Evolutionary conservation across 1,284 basidiomycete species (phyloP), one percentile per base, ranked within the genome.

Genomic region (Cryptococcus wingfieldii): DNA sequence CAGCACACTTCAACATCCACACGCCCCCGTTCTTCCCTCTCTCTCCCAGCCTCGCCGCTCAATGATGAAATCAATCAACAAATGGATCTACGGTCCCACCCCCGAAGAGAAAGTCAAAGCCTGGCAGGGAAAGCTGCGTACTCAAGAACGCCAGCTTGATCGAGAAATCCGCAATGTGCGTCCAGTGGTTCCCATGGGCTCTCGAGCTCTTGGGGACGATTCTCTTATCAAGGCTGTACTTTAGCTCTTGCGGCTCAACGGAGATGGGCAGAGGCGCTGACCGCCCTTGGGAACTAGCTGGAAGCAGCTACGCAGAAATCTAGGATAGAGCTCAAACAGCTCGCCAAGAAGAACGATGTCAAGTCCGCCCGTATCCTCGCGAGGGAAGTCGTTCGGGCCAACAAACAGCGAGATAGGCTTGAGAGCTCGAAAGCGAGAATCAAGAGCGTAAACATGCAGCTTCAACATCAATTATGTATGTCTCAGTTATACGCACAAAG

Each of bases 341-440:
- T 98, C 19, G 96, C 94, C 12, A 82, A 82, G 62, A 94, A 94
- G 72, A 91, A 92, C 41, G 95, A 98, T 72, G 82, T 88, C 50
- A 95, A 94, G 79, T 92, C 88, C 58, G 94, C 95, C 2, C 85
- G 88, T 54, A 87, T 97, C 68, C 81, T 98, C 38, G 93, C 95
- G 0, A 85, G 82, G 60, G 96, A 98, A 76, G 86, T 99, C n/a
- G 93, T 98, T 9, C 81, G 94, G 61, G 92, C 89, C 63, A 85
- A 89, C 69, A 96, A 93, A 77, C 96, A 98, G 81, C 90, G 93
- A 75, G 89, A 96, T 72, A 81, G 92, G 44, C 78, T 99, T 53
- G 87, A 90, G 45, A 89, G 92, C 59, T 89, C 87, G 79, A 98
- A 98, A 78, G 96, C 96, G 34, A 82, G 89, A 61, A 78, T 99